phyloP scores from a whole-genome alignment of 768 basidiomycete genomes.

The Termitomyces sp. region DNA sequence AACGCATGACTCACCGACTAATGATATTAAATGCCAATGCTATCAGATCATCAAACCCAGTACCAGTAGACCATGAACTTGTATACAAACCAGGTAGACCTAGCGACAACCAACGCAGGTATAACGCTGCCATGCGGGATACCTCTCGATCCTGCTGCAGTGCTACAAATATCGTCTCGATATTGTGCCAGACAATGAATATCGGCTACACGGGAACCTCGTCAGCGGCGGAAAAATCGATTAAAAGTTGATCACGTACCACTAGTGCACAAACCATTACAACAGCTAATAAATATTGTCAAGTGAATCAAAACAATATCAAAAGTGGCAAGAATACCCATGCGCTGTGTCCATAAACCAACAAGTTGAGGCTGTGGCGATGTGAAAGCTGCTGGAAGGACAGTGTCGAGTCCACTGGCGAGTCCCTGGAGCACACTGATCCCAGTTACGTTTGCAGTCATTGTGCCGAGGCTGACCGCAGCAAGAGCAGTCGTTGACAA shows the following conservation, averaged over 20 bases:
- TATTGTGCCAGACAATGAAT: not conserved
- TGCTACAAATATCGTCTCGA: not conserved
- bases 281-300: not conserved
- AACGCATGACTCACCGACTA: not conserved
- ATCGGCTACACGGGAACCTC: not conserved
- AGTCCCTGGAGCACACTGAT: constrained; percentile 50
- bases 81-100: not conserved
- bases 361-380: constrained; percentile 28
- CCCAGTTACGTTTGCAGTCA: constrained; percentile 34
- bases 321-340: constrained; percentile 25
- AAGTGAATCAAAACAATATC: not conserved
- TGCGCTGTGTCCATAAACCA: constrained; percentile 69
- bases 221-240: not conserved
- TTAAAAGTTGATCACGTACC: not conserved
- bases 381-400: constrained; percentile 77
- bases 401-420: constrained; percentile 60
- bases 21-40: not conserved
- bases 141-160: constrained; percentile 6
- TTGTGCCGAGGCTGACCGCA: constrained; percentile 45
- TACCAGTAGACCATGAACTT: not conserved
- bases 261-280: constrained; percentile 6
- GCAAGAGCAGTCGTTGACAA: constrained; percentile 68
- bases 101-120: constrained; percentile 1
- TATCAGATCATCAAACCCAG: not conserved
- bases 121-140: constrained; percentile 1